Conservation (phyloP, 1,284 basidiomycete genomes). For the Boletellus deceptivus region DNA sequence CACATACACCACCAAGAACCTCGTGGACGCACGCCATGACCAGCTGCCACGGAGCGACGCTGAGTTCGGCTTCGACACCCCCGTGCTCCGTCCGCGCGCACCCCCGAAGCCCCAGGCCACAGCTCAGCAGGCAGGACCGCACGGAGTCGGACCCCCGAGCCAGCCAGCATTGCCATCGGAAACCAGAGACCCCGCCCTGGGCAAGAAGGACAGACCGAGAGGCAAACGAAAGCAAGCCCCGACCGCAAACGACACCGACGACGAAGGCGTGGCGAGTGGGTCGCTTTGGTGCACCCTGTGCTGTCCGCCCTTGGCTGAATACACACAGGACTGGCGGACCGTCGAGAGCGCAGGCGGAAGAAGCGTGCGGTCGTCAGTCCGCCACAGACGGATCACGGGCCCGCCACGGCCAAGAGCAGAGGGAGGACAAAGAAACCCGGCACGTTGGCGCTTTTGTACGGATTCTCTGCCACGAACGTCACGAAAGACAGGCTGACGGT, state of each 20-base stretch:
- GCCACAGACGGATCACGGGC: conserved; percentile 15
- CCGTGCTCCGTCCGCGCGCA: conserved; percentile 53
- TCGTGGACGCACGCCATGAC: conserved; percentile 30
- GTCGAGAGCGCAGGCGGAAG: conserved; percentile 53
- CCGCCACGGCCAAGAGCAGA: conserved; percentile 5
- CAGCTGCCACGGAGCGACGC: conserved; percentile 7
- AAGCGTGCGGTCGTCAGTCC: conserved; percentile 50
- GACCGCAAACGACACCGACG: conserved; percentile 20
- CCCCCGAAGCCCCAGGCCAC: conserved; percentile 13
- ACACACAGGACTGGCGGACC: conserved; percentile 49
- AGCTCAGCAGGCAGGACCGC: conserved; percentile 2
- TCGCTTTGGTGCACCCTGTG: not conserved
- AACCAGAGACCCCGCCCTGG: conserved; percentile 18
- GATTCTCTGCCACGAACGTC: conserved; percentile 68
- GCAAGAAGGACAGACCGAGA: conserved; percentile 12
- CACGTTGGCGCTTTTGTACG: conserved; percentile 70
- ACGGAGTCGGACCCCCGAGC: not conserved
- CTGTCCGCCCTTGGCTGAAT: not conserved
- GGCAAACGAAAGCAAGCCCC: conserved; percentile 17
- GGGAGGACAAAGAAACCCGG: conserved; percentile 36
- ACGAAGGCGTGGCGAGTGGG: conserved; percentile 38
- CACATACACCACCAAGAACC: conserved; percentile 46
- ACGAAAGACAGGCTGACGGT: conserved; percentile 70
- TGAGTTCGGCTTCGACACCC: conserved; percentile 51
- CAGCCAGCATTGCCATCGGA: conserved; percentile 1